Percentiles rank a stretch among this genome's conserved stretches.
These are phyloP conservation scores for Diaporthe caulivora DNA, from an alignment of 2,329 filamentous ascomycete species.

Conservation along the genomic window DNA sequence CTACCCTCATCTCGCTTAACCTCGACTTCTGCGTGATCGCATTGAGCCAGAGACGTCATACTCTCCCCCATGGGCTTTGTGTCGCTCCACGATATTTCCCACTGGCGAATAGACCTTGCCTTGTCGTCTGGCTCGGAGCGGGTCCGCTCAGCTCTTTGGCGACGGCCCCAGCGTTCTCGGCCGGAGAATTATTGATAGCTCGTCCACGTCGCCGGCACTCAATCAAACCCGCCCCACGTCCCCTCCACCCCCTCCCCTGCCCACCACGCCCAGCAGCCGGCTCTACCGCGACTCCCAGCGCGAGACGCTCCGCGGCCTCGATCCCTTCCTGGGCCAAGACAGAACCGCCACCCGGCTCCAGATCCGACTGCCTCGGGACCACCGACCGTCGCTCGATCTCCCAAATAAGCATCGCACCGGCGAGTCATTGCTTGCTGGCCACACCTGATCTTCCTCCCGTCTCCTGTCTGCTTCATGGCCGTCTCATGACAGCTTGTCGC, in stretches of 20 bases:
- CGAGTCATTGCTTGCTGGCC: conserved; percentile 34
- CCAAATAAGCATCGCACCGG: conserved; percentile 1
- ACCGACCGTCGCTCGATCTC: neutral
- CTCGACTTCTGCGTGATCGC: conserved; percentile 13
- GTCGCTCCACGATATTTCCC: conserved; percentile 28
- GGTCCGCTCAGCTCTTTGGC: conserved; percentile 16
- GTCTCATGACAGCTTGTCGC: conserved; percentile 10
- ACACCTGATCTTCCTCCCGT: neutral
- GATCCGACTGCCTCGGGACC: conserved; percentile 15
- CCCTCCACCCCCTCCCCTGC: conserved; percentile 5
- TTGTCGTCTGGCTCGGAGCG: conserved; percentile 18
- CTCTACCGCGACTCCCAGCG: conserved; percentile 8
- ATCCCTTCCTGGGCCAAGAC: conserved; percentile 6
- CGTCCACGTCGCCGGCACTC: conserved; percentile 6
- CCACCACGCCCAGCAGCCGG: neutral
- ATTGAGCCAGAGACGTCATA: conserved; percentile 28
- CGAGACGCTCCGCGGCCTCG: conserved; percentile 6
- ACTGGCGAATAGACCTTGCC: conserved; percentile 17
- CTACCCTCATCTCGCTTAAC: conserved; percentile 30
- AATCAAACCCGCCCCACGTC: conserved; percentile 32
- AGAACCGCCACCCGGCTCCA: conserved; percentile 9
- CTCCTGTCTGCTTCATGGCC: conserved; percentile 32
- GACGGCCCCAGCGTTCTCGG: conserved; percentile 10
- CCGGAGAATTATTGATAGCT: conserved; percentile 24
- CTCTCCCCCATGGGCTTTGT: conserved; percentile 32